Percentiles rank a stretch among this genome's conserved stretches.
These are phyloP conservation scores for Mortierella sp. DNA, from an alignment of 371 early-diverging fungal species.

Conservation along the genomic window DNA sequence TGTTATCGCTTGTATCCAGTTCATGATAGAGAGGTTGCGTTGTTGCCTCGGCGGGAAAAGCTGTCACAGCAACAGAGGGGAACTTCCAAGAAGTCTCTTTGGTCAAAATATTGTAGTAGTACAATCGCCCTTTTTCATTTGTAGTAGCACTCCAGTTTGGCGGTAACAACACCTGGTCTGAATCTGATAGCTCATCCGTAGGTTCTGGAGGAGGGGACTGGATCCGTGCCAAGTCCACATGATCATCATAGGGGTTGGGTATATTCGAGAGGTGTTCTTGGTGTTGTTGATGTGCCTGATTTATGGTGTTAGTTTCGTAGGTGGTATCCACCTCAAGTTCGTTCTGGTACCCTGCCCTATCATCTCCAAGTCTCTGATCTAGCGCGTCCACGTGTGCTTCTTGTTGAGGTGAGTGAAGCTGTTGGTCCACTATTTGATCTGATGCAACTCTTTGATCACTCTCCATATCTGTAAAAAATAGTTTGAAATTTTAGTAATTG, in stretches of 20 bases:
- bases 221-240: neutral
- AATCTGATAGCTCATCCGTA: conserved; percentile 23
- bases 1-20: neutral
- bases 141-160: conserved; percentile 49
- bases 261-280: neutral
- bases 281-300: neutral
- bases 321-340: neutral
- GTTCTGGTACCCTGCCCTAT: neutral
- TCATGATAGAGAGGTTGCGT: neutral
- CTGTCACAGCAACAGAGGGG: conserved; percentile 4
- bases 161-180: conserved; percentile 34
- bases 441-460: neutral
- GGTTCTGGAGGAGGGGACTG: conserved; percentile 45
- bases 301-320: neutral
- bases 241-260: neutral
- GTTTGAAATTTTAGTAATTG: neutral
- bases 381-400: neutral
- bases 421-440: neutral
- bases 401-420: neutral
- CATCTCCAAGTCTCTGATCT: neutral
- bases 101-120: conserved; percentile 51
- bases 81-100: conserved; percentile 52
- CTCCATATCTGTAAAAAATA: neutral
- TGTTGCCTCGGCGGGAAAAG: neutral
- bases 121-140: conserved; percentile 32